Percentiles rank a stretch among this genome's conserved stretches.
Conservation (phyloP, 2,329 filamentous ascomycete species). For the Pseudopyrenochaeta lycopersici region DNA sequence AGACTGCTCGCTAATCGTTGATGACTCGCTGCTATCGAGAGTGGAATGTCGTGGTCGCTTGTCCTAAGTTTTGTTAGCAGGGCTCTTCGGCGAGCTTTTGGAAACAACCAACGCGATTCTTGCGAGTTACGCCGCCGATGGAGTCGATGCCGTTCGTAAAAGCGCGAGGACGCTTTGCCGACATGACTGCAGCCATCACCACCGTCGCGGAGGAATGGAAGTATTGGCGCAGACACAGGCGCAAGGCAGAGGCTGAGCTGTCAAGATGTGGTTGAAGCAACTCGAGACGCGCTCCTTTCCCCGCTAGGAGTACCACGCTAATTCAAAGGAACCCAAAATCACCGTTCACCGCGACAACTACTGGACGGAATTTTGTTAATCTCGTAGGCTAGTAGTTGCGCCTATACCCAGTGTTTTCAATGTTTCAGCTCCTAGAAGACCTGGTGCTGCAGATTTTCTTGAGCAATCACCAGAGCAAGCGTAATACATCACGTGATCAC, state of each 20-base stretch:
- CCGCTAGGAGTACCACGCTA: constrained; percentile 22
- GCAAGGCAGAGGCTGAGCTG: constrained; percentile 1
- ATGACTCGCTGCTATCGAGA: constrained; percentile 29
- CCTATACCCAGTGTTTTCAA: no score
- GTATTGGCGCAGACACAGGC: background rate
- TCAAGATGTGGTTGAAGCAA: constrained; percentile 6
- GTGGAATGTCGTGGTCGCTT: constrained; percentile 41
- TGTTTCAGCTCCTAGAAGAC: no score
- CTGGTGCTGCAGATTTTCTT: no score
- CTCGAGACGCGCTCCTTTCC: constrained; percentile 31
- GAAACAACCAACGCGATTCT: constrained; percentile 30
- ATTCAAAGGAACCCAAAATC: background rate
- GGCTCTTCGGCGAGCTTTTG: background rate
- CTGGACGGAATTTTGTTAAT: no score
- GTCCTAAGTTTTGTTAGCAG: constrained; percentile 31
- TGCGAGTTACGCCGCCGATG: constrained; percentile 12
- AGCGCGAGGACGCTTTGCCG: constrained; percentile 43
- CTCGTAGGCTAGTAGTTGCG: no score
- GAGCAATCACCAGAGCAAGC: no score
- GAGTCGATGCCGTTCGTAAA: constrained; percentile 27
- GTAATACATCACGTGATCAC: constrained; percentile 18
- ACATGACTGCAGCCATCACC: constrained; percentile 39
- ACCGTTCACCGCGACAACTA: background rate
- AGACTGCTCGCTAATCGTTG: constrained; percentile 20
- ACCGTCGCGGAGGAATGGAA: constrained; percentile 3